phyloP scores from a whole-genome alignment of 73 alveolate genomes.

The Tetrahymena malaccensis region DNA sequence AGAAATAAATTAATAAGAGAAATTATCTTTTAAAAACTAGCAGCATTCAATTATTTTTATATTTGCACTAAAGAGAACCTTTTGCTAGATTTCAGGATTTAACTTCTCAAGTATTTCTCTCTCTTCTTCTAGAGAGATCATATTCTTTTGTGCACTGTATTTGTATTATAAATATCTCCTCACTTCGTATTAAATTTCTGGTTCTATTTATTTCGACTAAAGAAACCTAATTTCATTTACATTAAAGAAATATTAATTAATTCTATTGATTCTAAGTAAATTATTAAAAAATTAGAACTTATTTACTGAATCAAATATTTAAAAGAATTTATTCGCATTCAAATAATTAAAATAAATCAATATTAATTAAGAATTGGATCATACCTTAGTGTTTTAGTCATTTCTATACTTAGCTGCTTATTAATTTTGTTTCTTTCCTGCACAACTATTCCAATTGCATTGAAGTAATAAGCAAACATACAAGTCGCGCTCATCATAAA shows the following conservation, averaged over 20 bases:
- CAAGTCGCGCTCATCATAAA: neutral
- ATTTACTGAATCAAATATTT: no score
- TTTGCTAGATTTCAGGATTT: neutral
- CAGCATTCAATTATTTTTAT: neutral
- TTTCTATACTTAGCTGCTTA: neutral
- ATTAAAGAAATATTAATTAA: neutral
- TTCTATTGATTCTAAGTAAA: neutral
- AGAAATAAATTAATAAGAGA: neutral
- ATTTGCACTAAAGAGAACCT: neutral
- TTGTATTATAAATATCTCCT: neutral
- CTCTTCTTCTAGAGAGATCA: neutral
- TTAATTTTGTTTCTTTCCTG: neutral
- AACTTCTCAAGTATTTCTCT: neutral
- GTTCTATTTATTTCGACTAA: neutral
- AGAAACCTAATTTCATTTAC: neutral
- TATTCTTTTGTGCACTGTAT: neutral
- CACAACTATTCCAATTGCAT: neutral
- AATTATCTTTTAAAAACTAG: neutral
- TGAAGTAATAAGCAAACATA: neutral
- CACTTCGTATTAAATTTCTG: neutral
- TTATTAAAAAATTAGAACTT: no score
- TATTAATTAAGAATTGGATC: no score
- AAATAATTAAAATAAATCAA: no score
- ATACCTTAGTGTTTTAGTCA: neutral
- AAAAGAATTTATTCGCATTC: no score